Evolutionary conservation across 352 stramenopile species (phyloP).

Genomic region (Phytophthora kernoviae): DNA sequence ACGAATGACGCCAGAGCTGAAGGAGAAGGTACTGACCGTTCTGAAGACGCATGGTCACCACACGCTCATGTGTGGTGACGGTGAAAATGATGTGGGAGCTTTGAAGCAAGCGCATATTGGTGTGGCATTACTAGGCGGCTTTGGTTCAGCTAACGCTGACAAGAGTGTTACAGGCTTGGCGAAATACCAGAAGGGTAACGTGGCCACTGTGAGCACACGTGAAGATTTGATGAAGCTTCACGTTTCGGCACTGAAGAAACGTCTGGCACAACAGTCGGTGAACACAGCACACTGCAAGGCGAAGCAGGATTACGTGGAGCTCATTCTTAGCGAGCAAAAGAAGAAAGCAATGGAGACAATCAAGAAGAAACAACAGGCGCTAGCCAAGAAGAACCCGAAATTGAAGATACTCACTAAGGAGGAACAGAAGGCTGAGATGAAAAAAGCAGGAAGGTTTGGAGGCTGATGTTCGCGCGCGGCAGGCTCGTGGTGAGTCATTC

Average conservation of each 20-base stretch:
- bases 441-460: slow-evolving; percentile 84
- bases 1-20: slow-evolving; percentile 96
- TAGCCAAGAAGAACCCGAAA: slow-evolving; percentile 61
- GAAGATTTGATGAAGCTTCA: slow-evolving; percentile 88
- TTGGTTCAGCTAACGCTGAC: slow-evolving; percentile 85
- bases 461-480: slow-evolving; percentile 72
- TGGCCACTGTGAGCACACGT: slow-evolving; percentile 48
- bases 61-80: slow-evolving; percentile 98
- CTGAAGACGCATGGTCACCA: slow-evolving; percentile 93
- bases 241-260: slow-evolving; percentile 85
- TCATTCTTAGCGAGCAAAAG: slow-evolving; percentile 73
- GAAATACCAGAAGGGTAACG: slow-evolving; percentile 78
- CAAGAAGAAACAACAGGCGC: slow-evolving; percentile 63
- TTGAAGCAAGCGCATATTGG: slow-evolving; percentile 93
- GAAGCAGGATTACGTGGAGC: slow-evolving; percentile 83
- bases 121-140: slow-evolving; percentile 80
- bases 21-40: slow-evolving; percentile 95
- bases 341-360: slow-evolving; percentile 55
- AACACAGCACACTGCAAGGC: slow-evolving; percentile 73
- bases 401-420: slow-evolving; percentile 74
- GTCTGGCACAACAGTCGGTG: slow-evolving; percentile 66
- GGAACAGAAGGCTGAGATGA: slow-evolving; percentile 87
- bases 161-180: slow-evolving; percentile 82
- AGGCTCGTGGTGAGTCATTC: slow-evolving; percentile 87
- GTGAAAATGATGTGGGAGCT: slow-evolving; percentile 97